These are phyloP conservation scores for Aristolochia californica DNA, from an alignment of 164 flowering plant species.

Conservation along the genomic window DNA sequence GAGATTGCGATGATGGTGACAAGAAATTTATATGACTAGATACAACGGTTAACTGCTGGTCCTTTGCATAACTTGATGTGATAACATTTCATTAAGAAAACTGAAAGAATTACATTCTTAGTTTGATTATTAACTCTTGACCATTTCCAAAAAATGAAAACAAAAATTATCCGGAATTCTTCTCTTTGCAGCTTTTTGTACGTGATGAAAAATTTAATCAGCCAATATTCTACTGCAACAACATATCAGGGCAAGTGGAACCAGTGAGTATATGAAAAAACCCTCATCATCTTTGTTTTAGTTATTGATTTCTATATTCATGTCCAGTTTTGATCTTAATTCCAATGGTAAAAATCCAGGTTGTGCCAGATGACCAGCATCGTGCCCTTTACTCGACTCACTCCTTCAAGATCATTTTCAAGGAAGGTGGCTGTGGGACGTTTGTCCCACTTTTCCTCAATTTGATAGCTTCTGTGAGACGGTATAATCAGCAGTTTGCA, in stretches of 20 bases:
- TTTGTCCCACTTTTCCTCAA: conserved; percentile 84
- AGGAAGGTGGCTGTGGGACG: conserved; percentile 98
- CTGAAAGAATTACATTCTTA: too few relatives aligned
- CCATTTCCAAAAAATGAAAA: too few relatives aligned
- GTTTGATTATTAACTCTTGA: too few relatives aligned
- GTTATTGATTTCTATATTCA: background rate
- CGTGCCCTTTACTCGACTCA: conserved; percentile 86
- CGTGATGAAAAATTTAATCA: conserved; percentile 81
- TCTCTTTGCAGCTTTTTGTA: conserved; percentile 54
- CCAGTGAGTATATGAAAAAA: conserved; percentile 61
- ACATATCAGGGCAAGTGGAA: conserved; percentile 86
- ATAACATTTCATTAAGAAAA: too few relatives aligned
- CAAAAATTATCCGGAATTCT: background rate
- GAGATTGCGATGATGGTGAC: too few relatives aligned
- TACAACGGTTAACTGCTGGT: too few relatives aligned
- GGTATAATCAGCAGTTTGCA: conserved; percentile 36
- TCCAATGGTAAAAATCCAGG: conserved; percentile 29
- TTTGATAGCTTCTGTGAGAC: conserved; percentile 65
- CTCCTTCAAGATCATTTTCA: conserved; percentile 85
- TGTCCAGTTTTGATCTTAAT: background rate
- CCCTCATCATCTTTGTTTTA: background rate
- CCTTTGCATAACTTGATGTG: too few relatives aligned
- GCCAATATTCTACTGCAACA: conserved; percentile 93
- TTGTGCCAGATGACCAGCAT: conserved; percentile 75
- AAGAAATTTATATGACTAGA: too few relatives aligned